Conservation (phyloP, 2,329 filamentous ascomycete genomes). For the Aspergillus sclerotialis region DNA sequence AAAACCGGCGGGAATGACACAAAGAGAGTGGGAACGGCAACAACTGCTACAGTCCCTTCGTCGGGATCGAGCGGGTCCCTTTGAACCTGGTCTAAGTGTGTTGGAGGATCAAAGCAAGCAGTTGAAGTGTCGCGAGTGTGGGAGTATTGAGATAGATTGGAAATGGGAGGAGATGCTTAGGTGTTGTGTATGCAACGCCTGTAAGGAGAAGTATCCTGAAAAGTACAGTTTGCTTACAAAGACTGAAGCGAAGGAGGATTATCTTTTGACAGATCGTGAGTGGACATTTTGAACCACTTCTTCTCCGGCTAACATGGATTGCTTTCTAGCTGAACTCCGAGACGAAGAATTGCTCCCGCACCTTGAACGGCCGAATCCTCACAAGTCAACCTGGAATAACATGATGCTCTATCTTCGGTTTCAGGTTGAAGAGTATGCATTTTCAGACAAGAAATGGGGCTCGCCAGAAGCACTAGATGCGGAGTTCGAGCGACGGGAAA, state of each 20-base stretch:
- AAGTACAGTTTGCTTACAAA: conserved; percentile 95
- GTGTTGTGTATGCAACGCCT: conserved; percentile 67
- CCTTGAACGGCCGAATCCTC: conserved; percentile 83
- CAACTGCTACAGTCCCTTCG: conserved; percentile 67
- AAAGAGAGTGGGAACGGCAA: conserved; percentile 83
- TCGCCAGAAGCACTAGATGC: conserved; percentile 76
- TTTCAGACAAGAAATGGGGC: conserved; percentile 79
- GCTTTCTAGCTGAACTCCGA: conserved; percentile 70
- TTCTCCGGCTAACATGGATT: conserved; percentile 3
- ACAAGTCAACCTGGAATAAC: conserved; percentile 93
- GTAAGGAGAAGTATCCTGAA: conserved; percentile 84
- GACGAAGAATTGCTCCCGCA: conserved; percentile 82
- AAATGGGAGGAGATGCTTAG: conserved; percentile 84
- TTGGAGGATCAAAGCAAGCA: conserved; percentile 56
- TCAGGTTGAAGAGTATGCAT: conserved; percentile 91
- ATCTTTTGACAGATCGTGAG: conserved; percentile 83
- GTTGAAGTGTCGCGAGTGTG: conserved; percentile 78
- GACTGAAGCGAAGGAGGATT: conserved; percentile 92
- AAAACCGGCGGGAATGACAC: conserved; percentile 80
- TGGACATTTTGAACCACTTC: conserved; percentile 13
- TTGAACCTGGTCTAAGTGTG: conserved; percentile 80
- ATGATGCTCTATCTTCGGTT: conserved; percentile 97
- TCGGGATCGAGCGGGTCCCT: conserved; percentile 70
- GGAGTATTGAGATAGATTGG: conserved; percentile 81
- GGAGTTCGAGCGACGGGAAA: conserved; percentile 74